These are phyloP conservation scores for rapeseed (Brassica napus) DNA, from an alignment of 345 rosid genomes.

Conservation along the genomic window DNA sequence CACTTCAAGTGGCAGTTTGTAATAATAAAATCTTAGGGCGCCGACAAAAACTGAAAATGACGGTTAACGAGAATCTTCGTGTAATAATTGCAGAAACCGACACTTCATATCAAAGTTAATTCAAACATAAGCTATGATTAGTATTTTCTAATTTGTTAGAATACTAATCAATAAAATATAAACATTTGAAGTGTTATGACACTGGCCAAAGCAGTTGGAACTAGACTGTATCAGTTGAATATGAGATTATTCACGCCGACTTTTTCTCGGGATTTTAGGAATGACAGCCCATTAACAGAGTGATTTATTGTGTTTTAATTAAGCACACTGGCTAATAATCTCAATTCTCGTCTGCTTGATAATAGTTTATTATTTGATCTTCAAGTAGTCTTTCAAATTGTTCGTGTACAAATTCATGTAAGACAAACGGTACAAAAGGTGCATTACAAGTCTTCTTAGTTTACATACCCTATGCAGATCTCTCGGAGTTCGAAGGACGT, in stretches of 20 bases:
- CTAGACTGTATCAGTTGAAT: constrained; percentile 36
- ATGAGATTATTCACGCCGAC: constrained; percentile 39
- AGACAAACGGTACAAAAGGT: constrained; percentile 22
- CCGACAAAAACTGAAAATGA: constrained; percentile 45
- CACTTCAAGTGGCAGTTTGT: constrained; percentile 23
- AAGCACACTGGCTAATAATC: constrained; percentile 37
- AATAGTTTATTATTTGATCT: not conserved
- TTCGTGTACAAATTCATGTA: not conserved
- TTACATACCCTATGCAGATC: constrained; percentile 34
- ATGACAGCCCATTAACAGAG: constrained; percentile 41
- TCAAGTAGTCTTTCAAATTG: not conserved
- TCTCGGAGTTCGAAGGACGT: constrained; percentile 28
- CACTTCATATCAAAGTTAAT: constrained; percentile 41
- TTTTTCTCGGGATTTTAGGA: constrained; percentile 42
- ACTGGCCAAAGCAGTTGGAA: constrained; percentile 30
- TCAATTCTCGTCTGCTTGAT: not conserved
- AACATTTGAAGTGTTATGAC: constrained; percentile 32
- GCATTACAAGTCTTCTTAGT: constrained; percentile 31
- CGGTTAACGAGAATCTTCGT: constrained; percentile 42
- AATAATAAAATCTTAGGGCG: constrained; percentile 17
- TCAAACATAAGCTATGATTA: constrained; percentile 42
- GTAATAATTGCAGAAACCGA: constrained; percentile 42
- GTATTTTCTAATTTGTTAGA: not conserved
- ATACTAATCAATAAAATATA: constrained; percentile 18
- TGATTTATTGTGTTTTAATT: constrained; percentile 19